phyloP scores from a whole-genome alignment of 768 basidiomycete genomes.

The Gymnopilus dilepis region DNA sequence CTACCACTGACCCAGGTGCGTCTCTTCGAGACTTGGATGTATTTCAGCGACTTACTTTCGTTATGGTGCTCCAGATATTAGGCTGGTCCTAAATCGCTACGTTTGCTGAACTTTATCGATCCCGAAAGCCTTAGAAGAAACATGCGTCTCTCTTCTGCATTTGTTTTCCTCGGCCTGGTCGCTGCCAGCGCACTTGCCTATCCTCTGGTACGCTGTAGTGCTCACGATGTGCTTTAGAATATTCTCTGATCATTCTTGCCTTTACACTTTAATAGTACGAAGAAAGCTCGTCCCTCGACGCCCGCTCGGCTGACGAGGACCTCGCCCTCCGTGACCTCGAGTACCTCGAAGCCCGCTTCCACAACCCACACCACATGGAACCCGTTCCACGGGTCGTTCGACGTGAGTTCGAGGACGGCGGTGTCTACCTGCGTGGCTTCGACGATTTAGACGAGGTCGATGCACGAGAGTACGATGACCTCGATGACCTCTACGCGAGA shows the following conservation, averaged over 20 bases:
- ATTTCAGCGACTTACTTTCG: too few relatives aligned
- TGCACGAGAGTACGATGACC: too few relatives aligned
- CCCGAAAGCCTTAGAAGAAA: not conserved
- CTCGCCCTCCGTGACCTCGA: not conserved
- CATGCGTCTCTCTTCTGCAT: not conserved
- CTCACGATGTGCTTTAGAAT: too few relatives aligned
- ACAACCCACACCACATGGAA: too few relatives aligned
- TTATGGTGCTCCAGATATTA: not conserved
- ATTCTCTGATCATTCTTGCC: not conserved
- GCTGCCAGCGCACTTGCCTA: not conserved
- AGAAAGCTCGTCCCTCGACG: not conserved
- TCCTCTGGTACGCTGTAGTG: not conserved
- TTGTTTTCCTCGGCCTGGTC: not conserved
- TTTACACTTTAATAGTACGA: not conserved
- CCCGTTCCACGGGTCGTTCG: too few relatives aligned
- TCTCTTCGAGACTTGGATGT: too few relatives aligned
- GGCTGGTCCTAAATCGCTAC: not conserved
- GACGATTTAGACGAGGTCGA: too few relatives aligned
- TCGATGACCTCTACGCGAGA: too few relatives aligned
- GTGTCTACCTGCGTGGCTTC: too few relatives aligned
- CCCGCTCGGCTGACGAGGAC: not conserved
- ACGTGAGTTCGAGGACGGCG: too few relatives aligned
- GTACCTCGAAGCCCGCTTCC: too few relatives aligned
- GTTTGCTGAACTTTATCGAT: not conserved
- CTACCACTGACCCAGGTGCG: not conserved